A percentile compares a stretch with the other conserved stretches of the same genome.
These are phyloP conservation scores for Pleurotus salmoneostramineus DNA, from an alignment of 768 basidiomycete genomes.

Conservation along the genomic window DNA sequence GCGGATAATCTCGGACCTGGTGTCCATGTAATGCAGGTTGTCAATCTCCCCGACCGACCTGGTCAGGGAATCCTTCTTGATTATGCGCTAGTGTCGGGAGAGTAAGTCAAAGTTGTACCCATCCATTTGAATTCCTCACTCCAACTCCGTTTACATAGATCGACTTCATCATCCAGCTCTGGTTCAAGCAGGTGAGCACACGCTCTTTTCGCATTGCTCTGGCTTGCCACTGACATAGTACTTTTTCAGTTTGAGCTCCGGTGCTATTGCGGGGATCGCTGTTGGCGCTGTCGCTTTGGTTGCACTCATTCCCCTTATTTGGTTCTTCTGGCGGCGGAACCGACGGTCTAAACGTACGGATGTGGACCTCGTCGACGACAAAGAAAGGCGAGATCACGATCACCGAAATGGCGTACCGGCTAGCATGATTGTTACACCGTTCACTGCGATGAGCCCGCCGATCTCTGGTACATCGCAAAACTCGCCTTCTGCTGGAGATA, in stretches of 20 bases:
- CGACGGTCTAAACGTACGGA: neutral
- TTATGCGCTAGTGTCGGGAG: slow-evolving; percentile 5
- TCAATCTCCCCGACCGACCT: neutral
- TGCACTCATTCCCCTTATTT: neutral
- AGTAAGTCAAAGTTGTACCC: no score
- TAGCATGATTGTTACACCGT: neutral
- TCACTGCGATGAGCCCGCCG: neutral
- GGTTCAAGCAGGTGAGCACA: neutral
- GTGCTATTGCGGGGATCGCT: slow-evolving; percentile 1
- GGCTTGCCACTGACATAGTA: neutral
- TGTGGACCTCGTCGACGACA: neutral
- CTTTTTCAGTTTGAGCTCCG: neutral
- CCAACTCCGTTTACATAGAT: no score
- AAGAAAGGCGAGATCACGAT: neutral
- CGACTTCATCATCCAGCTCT: no score
- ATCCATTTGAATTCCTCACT: no score
- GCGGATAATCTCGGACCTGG: slow-evolving; percentile 9
- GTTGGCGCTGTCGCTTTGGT: neutral
- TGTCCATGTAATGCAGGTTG: neutral
- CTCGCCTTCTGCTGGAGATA: neutral
- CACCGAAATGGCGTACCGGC: neutral
- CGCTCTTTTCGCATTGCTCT: neutral
- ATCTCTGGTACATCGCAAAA: neutral
- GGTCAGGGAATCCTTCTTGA: slow-evolving; percentile 5
- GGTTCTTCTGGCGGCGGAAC: slow-evolving; percentile 1